Evolutionary conservation across 1,284 basidiomycete genomes (phyloP).

Genomic region (Ustilago bromivora): DNA sequence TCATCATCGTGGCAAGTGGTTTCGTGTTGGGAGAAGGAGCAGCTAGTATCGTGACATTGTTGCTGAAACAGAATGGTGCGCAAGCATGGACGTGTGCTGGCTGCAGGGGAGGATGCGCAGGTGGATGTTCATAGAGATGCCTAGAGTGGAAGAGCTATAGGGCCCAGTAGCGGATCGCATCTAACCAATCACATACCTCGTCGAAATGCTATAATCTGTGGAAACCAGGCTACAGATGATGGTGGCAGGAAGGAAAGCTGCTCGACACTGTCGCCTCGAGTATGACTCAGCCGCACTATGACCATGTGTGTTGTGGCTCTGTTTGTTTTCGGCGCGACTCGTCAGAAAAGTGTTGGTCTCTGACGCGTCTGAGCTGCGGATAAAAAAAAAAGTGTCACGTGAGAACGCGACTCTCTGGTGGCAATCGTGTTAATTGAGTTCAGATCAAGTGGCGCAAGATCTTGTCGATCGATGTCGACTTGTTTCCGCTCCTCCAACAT

Average conservation of each 20-base stretch:
- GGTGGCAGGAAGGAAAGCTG: neutral
- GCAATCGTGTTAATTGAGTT: conserved; percentile 9
- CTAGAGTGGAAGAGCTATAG: neutral
- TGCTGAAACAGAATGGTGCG: conserved; percentile 80
- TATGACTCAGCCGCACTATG: neutral
- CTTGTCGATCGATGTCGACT: neutral
- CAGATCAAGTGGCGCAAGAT: neutral
- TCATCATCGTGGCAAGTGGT: conserved; percentile 91
- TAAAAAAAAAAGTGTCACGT: conserved; percentile 8
- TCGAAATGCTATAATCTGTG: neutral
- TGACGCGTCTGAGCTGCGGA: conserved; percentile 13
- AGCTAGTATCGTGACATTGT: conserved; percentile 82
- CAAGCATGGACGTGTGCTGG: conserved; percentile 83
- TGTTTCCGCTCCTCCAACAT: conserved; percentile 2
- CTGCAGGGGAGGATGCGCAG: conserved; percentile 80
- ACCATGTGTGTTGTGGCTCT: conserved; percentile 1
- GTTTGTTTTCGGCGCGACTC: conserved; percentile 2
- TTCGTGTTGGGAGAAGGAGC: conserved; percentile 94
- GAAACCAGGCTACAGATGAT: neutral
- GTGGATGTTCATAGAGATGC: conserved; percentile 71
- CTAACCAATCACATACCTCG: neutral
- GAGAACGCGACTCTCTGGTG: conserved; percentile 9
- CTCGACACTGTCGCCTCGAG: neutral
- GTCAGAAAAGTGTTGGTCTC: conserved; percentile 32
- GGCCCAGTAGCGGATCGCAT: neutral